Percentiles rank a stretch among this genome's conserved stretches.
phyloP scores from a whole-genome alignment of 495 filamentous ascomycete genomes.

The Barbatosphaeria neglecta region DNA sequence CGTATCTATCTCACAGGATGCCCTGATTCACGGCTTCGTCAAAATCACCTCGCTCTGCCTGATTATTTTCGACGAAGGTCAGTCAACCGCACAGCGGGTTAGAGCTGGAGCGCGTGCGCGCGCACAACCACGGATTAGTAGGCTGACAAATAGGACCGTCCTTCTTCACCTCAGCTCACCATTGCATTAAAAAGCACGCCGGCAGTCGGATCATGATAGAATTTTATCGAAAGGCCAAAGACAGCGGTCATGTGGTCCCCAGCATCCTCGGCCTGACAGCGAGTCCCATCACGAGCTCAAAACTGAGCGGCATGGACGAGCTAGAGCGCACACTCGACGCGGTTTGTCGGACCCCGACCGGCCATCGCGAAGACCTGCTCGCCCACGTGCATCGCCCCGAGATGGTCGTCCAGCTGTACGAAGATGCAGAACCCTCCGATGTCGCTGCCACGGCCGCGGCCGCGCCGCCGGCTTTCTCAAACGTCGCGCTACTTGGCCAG shows the following conservation, averaged over 20 bases:
- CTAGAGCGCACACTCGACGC: conserved; percentile 73
- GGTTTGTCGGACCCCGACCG: conserved; percentile 57
- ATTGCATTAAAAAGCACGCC: conserved; percentile 52
- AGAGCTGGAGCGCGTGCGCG: too few species aligned
- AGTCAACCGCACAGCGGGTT: conserved; percentile 4
- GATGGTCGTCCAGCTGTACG: conserved; percentile 43
- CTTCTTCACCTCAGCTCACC: conserved; percentile 53
- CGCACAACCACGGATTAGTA: too few species aligned
- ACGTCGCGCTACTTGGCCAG: conserved; percentile 20
- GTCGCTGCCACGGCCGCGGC: neutral
- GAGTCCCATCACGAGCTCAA: conserved; percentile 59
- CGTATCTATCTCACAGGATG: conserved; percentile 46
- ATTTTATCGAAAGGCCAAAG: conserved; percentile 47
- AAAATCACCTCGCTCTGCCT: conserved; percentile 52
- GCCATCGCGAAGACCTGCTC: conserved; percentile 58
- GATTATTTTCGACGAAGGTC: conserved; percentile 87
- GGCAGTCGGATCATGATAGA: conserved; percentile 68
- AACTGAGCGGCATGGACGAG: conserved; percentile 33
- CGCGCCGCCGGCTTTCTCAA: conserved; percentile 5
- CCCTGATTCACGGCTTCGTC: conserved; percentile 71
- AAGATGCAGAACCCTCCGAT: conserved; percentile 1
- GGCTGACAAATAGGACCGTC: conserved; percentile 23
- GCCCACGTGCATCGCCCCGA: conserved; percentile 55
- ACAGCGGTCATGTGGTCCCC: conserved; percentile 39
- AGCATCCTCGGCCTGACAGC: conserved; percentile 76